Base-by-base conservation (phyloP, 2,329 filamentous ascomycete genomes). In the Fusarium domesticum region DNA sequence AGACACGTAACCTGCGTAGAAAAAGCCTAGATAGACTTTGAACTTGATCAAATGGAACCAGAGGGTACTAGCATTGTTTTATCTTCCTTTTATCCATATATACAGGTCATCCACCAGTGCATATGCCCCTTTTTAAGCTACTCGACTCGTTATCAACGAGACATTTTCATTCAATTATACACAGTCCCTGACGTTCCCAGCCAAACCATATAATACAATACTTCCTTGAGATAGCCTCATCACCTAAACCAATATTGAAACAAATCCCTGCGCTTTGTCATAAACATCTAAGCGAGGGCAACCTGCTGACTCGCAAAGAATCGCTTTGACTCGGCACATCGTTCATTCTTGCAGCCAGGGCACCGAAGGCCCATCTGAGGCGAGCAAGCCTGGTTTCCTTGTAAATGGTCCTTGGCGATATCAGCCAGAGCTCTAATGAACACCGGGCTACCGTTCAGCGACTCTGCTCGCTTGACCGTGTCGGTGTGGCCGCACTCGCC, bases 401-500 rank as follows among this genome's bases (percentile, higher is more conserved):
- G 73, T 40, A 98, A 70, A 70, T 98, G 95, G 14, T 74, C 69
- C 62, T 87, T 85, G 6, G 91, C 93, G 56, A 98, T 80, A 61
- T 96, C 85, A 10, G 92, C 93, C 39, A 98, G 75, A 1, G 87
- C 93, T 54, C 87, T 70, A 59, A 98, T 97, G 68, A 98, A 98
- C 2, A 92, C 83, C 0, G 84, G 86, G 66, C 81, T 95, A 42
- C 89, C 93, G 62, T 98, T 98, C 60, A 98, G 69, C 62, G 88
- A 95, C 65, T 97, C 93, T 2, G 86, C 89, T 45, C 93, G 81
- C 75, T 95, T 96, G 51, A 98, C 83, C 0, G 83, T 85, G 23
- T 91, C 89, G 1, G 80, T 71, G 60, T 87, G 81, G 12, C 86
- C 83, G 1, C 80, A 89, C 67, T 95, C 91, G 45, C 89, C 87